Conservation (phyloP, 2,329 filamentous ascomycete genomes). For the Venturia pyrina region DNA sequence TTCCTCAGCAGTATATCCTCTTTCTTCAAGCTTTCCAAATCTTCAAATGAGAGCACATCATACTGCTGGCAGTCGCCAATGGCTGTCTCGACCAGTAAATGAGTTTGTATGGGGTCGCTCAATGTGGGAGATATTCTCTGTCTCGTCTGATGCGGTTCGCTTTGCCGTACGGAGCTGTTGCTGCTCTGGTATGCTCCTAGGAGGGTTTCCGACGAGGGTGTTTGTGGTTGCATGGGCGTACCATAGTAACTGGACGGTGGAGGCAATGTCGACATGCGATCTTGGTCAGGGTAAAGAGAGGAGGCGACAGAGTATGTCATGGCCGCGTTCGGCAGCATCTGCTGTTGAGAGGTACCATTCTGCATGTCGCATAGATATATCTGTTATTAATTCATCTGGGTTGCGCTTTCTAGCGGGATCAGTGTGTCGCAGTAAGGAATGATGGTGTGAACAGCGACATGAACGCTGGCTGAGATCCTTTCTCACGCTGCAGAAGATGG, state of each 20-base stretch:
- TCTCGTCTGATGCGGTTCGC: not conserved
- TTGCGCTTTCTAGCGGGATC: not conserved
- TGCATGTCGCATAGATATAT: not conserved
- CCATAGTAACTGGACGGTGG: not conserved
- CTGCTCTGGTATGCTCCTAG: slow-evolving; percentile 9
- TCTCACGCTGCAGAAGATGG: not conserved
- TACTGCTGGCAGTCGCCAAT: slow-evolving; percentile 79
- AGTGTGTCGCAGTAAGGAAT: not conserved
- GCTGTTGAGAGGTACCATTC: slow-evolving; percentile 7
- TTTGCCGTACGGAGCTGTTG: not conserved
- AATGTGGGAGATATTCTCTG: not conserved
- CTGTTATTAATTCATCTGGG: not conserved
- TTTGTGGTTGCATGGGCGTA: not conserved
- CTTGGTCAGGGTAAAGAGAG: not conserved
- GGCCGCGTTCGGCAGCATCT: not conserved
- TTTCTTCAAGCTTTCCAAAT: slow-evolving; percentile 86
- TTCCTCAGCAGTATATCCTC: slow-evolving; percentile 62
- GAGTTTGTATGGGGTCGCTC: slow-evolving; percentile 62
- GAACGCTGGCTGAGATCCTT: not conserved
- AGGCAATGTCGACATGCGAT: not conserved
- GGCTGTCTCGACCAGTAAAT: slow-evolving; percentile 87
- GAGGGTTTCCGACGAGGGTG: slow-evolving; percentile 10
- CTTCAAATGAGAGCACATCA: slow-evolving; percentile 79
- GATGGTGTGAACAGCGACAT: not conserved
- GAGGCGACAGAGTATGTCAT: slow-evolving; percentile 9